These are phyloP conservation scores for Bryum argenteum DNA, from an alignment of 225 moss, liverwort and hornwort genomes.

Conservation along the genomic window DNA sequence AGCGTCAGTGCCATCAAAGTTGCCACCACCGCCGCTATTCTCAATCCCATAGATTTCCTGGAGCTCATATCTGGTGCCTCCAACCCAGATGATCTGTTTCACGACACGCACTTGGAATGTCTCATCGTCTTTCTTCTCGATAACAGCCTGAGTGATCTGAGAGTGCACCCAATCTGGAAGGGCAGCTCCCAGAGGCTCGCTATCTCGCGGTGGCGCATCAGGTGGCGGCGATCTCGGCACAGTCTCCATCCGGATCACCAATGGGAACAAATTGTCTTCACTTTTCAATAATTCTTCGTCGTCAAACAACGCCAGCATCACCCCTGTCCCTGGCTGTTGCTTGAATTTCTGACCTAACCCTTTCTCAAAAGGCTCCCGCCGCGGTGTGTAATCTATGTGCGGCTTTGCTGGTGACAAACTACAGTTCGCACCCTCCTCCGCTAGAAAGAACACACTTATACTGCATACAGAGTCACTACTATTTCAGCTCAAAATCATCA, in stretches of 20 bases:
- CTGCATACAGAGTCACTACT: conserved; percentile 48
- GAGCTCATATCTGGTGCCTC: conserved; percentile 81
- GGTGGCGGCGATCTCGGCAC: conserved; percentile 61
- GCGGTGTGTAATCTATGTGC: conserved; percentile 48
- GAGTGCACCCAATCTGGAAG: conserved; percentile 81
- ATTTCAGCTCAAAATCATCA: background rate
- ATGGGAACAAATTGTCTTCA: conserved; percentile 66
- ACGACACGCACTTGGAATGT: conserved; percentile 71
- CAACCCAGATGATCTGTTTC: conserved; percentile 91
- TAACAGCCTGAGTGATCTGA: conserved; percentile 82
- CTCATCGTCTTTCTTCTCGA: conserved; percentile 84
- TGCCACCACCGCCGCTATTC: conserved; percentile 60
- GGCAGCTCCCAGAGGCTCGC: conserved; percentile 57
- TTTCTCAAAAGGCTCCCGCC: conserved; percentile 68
- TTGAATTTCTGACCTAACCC: conserved; percentile 82
- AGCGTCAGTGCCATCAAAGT: conserved; percentile 74
- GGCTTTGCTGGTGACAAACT: conserved; percentile 71
- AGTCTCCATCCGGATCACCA: conserved; percentile 87
- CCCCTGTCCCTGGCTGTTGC: conserved; percentile 82
- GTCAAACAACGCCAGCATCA: conserved; percentile 77
- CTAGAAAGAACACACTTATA: conserved; percentile 83
- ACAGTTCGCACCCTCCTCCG: conserved; percentile 67
- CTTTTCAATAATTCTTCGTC: conserved; percentile 70
- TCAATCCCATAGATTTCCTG: conserved; percentile 98
- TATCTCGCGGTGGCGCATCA: conserved; percentile 42